Conservation (phyloP, 192 early-diverging fungal genomes). For the Coemansia sp. region DNA sequence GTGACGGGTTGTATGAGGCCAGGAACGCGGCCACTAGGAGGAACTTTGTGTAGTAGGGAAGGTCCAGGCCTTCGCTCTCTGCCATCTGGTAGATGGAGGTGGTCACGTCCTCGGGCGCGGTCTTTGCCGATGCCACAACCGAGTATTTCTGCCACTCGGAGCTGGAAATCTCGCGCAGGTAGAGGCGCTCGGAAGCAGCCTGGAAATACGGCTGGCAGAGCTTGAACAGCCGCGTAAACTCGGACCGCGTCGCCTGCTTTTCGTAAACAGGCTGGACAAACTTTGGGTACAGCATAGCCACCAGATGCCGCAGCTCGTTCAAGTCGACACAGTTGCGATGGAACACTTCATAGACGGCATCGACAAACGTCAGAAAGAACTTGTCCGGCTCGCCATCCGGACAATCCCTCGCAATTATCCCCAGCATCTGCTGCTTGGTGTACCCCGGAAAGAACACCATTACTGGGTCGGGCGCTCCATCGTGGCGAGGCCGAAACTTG, state of each 20-base stretch:
- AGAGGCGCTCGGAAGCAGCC: conserved; percentile 76
- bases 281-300: conserved; percentile 73
- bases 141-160: conserved; percentile 65
- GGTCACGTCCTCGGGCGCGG: conserved; percentile 38
- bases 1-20: conserved; percentile 89
- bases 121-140: conserved; percentile 27
- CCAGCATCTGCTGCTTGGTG: conserved; percentile 59
- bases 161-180: conserved; percentile 86
- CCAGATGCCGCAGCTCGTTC: conserved; percentile 80
- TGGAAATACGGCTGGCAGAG: conserved; percentile 74
- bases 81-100: conserved; percentile 42
- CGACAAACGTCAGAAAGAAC: conserved; percentile 71
- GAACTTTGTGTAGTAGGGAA: conserved; percentile 88
- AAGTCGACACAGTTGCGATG: conserved; percentile 73
- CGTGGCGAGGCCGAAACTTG: conserved; percentile 66
- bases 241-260: conserved; percentile 57
- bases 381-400: conserved; percentile 50
- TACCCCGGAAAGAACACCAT: conserved; percentile 72
- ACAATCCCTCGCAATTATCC: conserved; percentile 69
- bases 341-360: conserved; percentile 78
- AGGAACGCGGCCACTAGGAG: conserved; percentile 84
- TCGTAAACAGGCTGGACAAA: conserved; percentile 81
- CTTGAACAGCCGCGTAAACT: conserved; percentile 70
- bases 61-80: conserved; percentile 52
- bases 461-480: conserved; percentile 57